Evolutionary conservation across 805 yeast species (phyloP), one percentile per base, ranked within the genome.

Genomic region (Lipomyces mesembrius): DNA sequence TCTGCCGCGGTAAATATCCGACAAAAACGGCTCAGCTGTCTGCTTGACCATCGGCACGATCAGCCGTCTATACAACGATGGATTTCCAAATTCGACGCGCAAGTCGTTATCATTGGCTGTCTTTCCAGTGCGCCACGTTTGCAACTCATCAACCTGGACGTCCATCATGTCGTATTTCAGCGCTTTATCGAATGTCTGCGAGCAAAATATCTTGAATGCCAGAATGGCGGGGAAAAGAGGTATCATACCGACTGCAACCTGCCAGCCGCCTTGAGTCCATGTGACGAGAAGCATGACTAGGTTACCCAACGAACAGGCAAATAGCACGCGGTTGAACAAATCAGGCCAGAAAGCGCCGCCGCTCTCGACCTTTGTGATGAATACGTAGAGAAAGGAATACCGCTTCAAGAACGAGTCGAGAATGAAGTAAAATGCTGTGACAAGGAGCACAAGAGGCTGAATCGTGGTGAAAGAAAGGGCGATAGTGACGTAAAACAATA

Each of bases 281-380:
- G 79, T 76, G 2, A 79, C 77, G 12, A 76, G 73, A 37, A 79
- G 66, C 58, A 79, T 71, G 57, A 77, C 74, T n/a, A 79, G 66
- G 62, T 79, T 77, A 9, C 82, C 81, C 49, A 79, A 71, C 5
- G 64, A 75, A 3, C 75, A 65, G 2, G 79, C 77, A 66, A 79
- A 77, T 17, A 79, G 59, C 17, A 77, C 49, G 35, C 77, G 71
- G 63, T 79, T 75, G 65, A 73, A 71, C 22, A 78, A 68, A 52
- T 75, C 61, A 0, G 79, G 79, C 82, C 82, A 79, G 70, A 66
- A 78, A 20, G 68, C 56, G 2, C 81, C 82, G 46, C 77, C 76
- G 37, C 78, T 76, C 70, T 79, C 81, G 52, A 74, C 74, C 62
- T 78, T 77, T 7, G 82, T 79, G 39, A 71, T 73, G 61, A 71